Percentiles rank a stretch among this genome's conserved stretches.
Conservation (phyloP, 1,284 basidiomycete species). For the Dichomitus squalens region DNA sequence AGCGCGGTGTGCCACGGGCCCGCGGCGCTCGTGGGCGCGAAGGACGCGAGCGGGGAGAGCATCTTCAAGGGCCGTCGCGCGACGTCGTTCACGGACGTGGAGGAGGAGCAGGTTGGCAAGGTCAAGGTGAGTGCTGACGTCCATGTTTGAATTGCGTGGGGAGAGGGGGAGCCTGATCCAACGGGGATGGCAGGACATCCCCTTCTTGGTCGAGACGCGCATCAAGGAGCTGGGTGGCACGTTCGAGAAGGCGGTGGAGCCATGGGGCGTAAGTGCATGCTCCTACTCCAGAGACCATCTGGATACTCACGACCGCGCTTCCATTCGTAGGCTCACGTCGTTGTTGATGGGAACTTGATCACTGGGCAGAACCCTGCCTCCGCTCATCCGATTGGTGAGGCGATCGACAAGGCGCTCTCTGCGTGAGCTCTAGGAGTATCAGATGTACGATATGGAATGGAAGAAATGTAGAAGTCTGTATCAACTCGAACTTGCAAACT, state of each 20-base stretch:
- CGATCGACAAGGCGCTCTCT: slow-evolving; percentile 40
- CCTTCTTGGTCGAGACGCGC: slow-evolving; percentile 72
- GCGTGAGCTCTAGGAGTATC: slow-evolving; percentile 1
- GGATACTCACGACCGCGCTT: background rate
- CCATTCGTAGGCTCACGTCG: slow-evolving; percentile 42
- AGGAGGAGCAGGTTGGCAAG: slow-evolving; percentile 57
- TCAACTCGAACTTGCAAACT: background rate
- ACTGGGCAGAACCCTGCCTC: slow-evolving; percentile 80
- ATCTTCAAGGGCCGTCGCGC: slow-evolving; percentile 64
- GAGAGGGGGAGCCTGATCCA: slow-evolving; percentile 31
- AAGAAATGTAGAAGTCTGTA: background rate
- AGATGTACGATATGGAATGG: background rate
- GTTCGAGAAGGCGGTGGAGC: slow-evolving; percentile 57
- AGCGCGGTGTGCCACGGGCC: slow-evolving; percentile 80
- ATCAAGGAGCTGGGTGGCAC: slow-evolving; percentile 64
- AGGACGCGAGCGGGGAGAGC: slow-evolving; percentile 55
- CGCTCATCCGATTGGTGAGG: slow-evolving; percentile 52
- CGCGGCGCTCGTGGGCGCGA: slow-evolving; percentile 58
- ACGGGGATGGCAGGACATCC: slow-evolving; percentile 45
- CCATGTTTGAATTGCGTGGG: too few species aligned
- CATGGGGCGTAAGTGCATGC: slow-evolving; percentile 54
- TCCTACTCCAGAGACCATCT: background rate
- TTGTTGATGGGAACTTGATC: slow-evolving; percentile 47
- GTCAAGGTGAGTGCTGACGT: slow-evolving; percentile 10
- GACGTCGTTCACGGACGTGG: slow-evolving; percentile 74